Percentiles rank a stretch among this genome's conserved stretches.
Evolutionary conservation across 2,329 filamentous ascomycete genomes (phyloP).

Genomic region (Pseudogymnoascus pannorum): DNA sequence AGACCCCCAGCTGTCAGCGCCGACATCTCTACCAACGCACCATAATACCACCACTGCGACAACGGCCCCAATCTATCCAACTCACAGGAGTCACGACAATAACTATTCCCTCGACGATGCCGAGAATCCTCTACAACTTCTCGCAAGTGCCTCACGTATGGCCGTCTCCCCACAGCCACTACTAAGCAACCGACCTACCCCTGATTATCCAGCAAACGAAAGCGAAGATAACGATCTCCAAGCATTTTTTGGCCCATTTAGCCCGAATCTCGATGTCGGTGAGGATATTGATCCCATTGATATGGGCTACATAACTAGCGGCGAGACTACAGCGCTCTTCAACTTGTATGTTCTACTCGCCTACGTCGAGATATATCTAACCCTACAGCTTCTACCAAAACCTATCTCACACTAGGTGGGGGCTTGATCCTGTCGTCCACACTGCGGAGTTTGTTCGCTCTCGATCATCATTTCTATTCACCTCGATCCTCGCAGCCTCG

Average conservation of each 20-base stretch:
- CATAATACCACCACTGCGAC: neutral
- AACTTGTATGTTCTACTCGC: constrained; percentile 49
- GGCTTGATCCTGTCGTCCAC: constrained; percentile 60
- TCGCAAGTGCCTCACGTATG: constrained; percentile 65
- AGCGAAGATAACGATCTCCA: constrained; percentile 44
- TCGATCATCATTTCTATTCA: constrained; percentile 64
- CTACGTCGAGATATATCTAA: constrained; percentile 12
- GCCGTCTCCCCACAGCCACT: constrained; percentile 17
- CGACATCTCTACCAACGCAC: neutral
- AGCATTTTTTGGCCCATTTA: constrained; percentile 59
- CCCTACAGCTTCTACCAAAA: constrained; percentile 56
- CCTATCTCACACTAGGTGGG: constrained; percentile 67
- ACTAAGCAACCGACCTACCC: constrained; percentile 10
- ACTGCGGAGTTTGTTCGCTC: constrained; percentile 57
- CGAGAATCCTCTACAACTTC: constrained; percentile 66
- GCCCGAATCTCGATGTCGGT: constrained; percentile 55
- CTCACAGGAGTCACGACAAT: constrained; percentile 35
- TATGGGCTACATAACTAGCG: constrained; percentile 58
- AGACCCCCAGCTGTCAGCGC: constrained; percentile 14
- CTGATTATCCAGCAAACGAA: constrained; percentile 27
- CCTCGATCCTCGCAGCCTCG: constrained; percentile 61
- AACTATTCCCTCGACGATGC: constrained; percentile 61
- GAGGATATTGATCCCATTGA: constrained; percentile 61
- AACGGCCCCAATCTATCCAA: neutral
- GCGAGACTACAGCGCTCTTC: constrained; percentile 59